Conservation (phyloP, 768 basidiomycete genomes). For the Scleroderma citrinum region DNA sequence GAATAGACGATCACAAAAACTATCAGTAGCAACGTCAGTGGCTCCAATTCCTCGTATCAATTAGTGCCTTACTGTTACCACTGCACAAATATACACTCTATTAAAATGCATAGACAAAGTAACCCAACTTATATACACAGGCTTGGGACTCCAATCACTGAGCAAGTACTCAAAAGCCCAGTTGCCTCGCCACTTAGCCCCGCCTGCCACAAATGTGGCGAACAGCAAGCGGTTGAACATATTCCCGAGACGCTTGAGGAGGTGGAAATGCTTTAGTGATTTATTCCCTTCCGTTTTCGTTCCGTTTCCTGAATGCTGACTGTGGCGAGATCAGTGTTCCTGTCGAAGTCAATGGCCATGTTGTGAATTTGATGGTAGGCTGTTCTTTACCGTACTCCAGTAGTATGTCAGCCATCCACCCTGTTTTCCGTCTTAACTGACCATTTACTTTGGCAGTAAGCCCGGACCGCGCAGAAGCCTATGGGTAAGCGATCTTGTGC, state of each 20-base stretch:
- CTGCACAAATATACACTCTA: too few species aligned
- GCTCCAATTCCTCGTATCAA: background rate
- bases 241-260: slow-evolving; percentile 90
- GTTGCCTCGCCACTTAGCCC: background rate
- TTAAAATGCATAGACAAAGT: slow-evolving; percentile 22
- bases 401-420: slow-evolving; percentile 46
- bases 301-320: background rate
- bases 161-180: background rate
- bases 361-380: slow-evolving; percentile 95
- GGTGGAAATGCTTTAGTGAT: slow-evolving; percentile 93
- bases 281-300: background rate
- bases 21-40: background rate
- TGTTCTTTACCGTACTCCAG: slow-evolving; percentile 96
- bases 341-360: slow-evolving; percentile 85
- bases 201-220: too few species aligned
- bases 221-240: slow-evolving; percentile 92
- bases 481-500: slow-evolving; percentile 53
- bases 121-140: too few species aligned
- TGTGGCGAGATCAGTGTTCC: slow-evolving; percentile 50
- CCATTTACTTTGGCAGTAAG: slow-evolving; percentile 53
- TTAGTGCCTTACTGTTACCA: too few species aligned
- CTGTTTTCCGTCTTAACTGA: slow-evolving; percentile 1
- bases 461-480: slow-evolving; percentile 84
- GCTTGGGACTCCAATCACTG: too few species aligned
- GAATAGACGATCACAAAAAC: slow-evolving; percentile 41